Base-by-base conservation (phyloP, 805 yeast species). In the Wickerhamiella vanderwaltii region DNA sequence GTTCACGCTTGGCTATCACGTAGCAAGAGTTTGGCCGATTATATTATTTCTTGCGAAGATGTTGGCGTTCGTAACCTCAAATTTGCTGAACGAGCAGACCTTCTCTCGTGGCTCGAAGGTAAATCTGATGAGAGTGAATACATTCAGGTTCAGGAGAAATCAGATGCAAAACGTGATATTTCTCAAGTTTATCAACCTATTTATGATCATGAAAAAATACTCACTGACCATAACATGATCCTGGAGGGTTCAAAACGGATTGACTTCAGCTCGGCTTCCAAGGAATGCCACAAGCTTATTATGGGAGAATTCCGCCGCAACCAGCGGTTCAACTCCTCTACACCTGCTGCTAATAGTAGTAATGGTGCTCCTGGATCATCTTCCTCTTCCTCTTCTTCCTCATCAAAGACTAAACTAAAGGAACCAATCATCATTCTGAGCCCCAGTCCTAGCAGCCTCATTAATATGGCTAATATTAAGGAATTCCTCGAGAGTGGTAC, bases 41-140 rank as follows among this genome's bases (percentile, higher is more conserved):
- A 88, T 57, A 71, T 85, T 46, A 70, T 76, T 9, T 77, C 73
- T 29, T 83, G 95, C 48, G 79, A 75, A 52, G 70, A 68, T 38
- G 63, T 70, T 29, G 69, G 72, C 2, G 68, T 88, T 25, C 67
- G 75, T 2, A 83, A 83, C 48, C 72, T 88, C 56, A 76, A 83
- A 44, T 87, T 88, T 55, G 61, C 83, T 56, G 94, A 85, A 52
- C 77, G 93, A 61, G 77, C 85, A 6, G 95, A 88, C 56, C 68
- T 88, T 46, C 68, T 79, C 42, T 72, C 83, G 23, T 87, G 91
- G 86, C 68, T 88, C 39, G 71, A 70, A 46, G 95, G 95, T 3
- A 67, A 73, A 16, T 65, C 76, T 3, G 74, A 69, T 29, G 66
- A 69, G 18, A 75, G 83, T 48, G 71, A 74, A 41, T 77, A 70